phyloP scores from a whole-genome alignment of 148 eudicot genomes.

The Chenopodium quinoa region DNA sequence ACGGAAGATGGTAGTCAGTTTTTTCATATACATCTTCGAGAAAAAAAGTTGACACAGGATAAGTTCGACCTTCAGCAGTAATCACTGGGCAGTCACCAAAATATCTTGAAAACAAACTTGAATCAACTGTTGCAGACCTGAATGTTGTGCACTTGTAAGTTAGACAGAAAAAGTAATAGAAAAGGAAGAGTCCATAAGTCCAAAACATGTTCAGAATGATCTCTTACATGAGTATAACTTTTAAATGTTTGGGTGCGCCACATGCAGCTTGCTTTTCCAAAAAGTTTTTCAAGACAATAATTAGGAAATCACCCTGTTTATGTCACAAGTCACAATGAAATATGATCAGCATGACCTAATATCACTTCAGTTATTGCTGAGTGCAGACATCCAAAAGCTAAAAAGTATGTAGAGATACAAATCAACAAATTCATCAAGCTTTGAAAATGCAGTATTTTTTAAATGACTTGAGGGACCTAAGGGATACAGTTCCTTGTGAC shows the following conservation, averaged over 20 bases:
- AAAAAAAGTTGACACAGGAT: conserved; percentile 82
- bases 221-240: conserved; percentile 91
- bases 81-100: conserved; percentile 90
- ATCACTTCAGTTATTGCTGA: background rate
- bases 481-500: too few relatives aligned
- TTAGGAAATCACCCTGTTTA: conserved; percentile 90
- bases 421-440: background rate
- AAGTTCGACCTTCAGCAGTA: conserved; percentile 92
- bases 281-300: conserved; percentile 75
- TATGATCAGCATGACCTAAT: background rate
- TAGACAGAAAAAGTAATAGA: conserved; percentile 1
- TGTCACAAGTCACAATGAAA: background rate
- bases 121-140: conserved; percentile 99
- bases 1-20: conserved; percentile 67
- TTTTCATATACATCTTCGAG: conserved; percentile 88
- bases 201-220: conserved; percentile 7
- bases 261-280: conserved; percentile 72
- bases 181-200: background rate
- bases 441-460: too few relatives aligned
- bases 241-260: conserved; percentile 57
- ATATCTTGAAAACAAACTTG: conserved; percentile 78
- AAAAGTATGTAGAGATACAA: background rate
- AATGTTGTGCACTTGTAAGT: conserved; percentile 15
- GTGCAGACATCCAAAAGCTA: background rate
- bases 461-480: too few relatives aligned